These are phyloP conservation scores for Backusella tuberculispora DNA, from an alignment of 192 early-diverging fungal genomes.

Conservation along the genomic window DNA sequence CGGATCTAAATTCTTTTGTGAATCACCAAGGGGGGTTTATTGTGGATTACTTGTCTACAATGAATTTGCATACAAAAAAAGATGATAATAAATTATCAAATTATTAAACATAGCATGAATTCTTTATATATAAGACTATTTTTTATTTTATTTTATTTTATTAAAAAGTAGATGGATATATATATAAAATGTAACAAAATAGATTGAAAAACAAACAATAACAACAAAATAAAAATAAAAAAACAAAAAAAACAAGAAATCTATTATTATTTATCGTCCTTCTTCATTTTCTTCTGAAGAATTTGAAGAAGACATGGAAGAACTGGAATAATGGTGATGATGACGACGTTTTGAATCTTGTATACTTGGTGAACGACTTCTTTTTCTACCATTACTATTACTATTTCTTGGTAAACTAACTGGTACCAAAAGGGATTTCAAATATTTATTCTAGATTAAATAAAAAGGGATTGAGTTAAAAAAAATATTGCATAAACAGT, in stretches of 20 bases:
- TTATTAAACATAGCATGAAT: neutral
- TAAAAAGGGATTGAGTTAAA: neutral
- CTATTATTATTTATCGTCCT: neutral
- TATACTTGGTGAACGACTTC: slow-evolving; percentile 5
- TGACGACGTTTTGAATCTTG: slow-evolving; percentile 69
- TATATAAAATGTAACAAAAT: neutral
- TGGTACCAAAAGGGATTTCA: neutral
- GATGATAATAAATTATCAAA: slow-evolving; percentile 11
- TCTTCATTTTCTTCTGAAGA: neutral
- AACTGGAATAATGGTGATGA: slow-evolving; percentile 73
- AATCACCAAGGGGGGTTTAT: slow-evolving; percentile 24
- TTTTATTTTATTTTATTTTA: neutral
- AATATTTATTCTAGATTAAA: slow-evolving; percentile 4
- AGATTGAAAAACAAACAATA: neutral
- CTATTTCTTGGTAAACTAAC: slow-evolving; percentile 4
- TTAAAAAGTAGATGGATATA: neutral
- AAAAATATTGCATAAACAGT: neutral
- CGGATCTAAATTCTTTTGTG: slow-evolving; percentile 13
- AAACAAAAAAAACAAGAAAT: neutral
- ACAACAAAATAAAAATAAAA: neutral
- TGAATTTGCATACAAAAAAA: slow-evolving; percentile 9
- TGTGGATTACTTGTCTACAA: neutral
- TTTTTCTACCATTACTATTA: slow-evolving; percentile 10
- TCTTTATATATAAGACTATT: neutral
- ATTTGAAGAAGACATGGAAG: neutral